These are phyloP conservation scores for Cicer bijugum DNA, from an alignment of 306 rosid genomes.

Conservation along the genomic window DNA sequence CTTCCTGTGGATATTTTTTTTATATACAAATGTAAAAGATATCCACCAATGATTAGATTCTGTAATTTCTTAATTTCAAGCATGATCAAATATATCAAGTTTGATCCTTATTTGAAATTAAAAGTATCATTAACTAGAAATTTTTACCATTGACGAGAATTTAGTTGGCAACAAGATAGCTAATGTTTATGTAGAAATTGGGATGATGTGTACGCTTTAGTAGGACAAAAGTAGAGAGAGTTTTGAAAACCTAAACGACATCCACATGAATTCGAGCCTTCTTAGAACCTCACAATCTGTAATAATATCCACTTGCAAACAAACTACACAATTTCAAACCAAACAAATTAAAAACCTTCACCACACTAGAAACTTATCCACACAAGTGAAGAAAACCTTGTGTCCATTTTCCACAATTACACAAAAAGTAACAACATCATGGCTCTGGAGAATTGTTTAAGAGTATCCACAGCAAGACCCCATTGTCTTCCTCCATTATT, in stretches of 20 bases:
- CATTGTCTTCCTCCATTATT: slow-evolving; percentile 58
- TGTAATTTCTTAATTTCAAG: too few species aligned
- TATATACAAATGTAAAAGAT: too few species aligned
- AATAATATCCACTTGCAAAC: slow-evolving; percentile 53
- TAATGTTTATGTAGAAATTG: background rate
- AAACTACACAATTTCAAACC: slow-evolving; percentile 18
- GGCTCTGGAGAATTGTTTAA: slow-evolving; percentile 71
- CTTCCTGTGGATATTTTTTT: too few species aligned
- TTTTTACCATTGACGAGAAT: too few species aligned
- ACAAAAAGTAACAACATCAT: slow-evolving; percentile 41
- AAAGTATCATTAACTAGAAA: too few species aligned
- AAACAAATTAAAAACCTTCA: slow-evolving; percentile 10
- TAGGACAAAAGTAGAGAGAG: slow-evolving; percentile 21
- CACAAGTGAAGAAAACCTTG: slow-evolving; percentile 15
- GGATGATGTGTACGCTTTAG: slow-evolving; percentile 1
- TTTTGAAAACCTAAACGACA: slow-evolving; percentile 41
- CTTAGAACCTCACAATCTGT: slow-evolving; percentile 59
- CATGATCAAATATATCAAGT: too few species aligned
- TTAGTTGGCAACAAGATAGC: too few species aligned
- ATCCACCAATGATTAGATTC: too few species aligned
- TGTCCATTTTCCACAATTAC: background rate
- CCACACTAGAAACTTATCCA: slow-evolving; percentile 27
- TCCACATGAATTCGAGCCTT: slow-evolving; percentile 64
- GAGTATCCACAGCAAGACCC: slow-evolving; percentile 58
- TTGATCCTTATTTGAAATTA: too few species aligned